Conservation (phyloP, 441 rosid genomes). For the Adansonia rubrostipa region DNA sequence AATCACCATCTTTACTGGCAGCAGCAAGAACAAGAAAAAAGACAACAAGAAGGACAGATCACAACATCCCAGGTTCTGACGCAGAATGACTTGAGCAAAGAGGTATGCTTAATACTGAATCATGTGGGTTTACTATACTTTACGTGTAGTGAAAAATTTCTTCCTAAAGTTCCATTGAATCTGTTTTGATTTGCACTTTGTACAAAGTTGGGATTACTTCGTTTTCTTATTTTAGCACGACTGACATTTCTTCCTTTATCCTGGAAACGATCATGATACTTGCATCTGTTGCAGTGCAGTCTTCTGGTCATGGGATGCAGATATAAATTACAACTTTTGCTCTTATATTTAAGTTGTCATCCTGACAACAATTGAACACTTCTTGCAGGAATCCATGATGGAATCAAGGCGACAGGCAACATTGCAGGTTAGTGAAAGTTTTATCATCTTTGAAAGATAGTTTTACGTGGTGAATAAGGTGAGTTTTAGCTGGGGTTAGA, state of each 20-base stretch:
- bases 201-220: not conserved
- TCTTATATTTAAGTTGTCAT: not conserved
- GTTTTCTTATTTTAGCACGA: not conserved
- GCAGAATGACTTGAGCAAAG: conserved; percentile 16
- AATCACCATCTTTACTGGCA: conserved; percentile 18
- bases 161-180: not conserved
- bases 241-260: not conserved
- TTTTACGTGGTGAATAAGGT: not conserved
- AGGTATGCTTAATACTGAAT: conserved; percentile 15
- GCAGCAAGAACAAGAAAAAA: conserved; percentile 34
- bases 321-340: conserved; percentile 5
- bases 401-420: not conserved
- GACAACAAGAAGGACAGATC: conserved; percentile 31
- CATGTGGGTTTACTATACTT: not conserved
- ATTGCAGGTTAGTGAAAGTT: conserved; percentile 10
- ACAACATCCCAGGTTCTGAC: conserved; percentile 27
- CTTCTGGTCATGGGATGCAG: not conserved
- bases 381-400: conserved; percentile 20
- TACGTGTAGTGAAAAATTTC: not conserved
- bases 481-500: not conserved
- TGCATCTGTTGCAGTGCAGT: not conserved
- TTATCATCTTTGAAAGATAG: not conserved
- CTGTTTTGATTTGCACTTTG: not conserved
- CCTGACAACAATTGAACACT: not conserved
- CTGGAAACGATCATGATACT: not conserved